Evolutionary conservation across 768 basidiomycete species (phyloP).

Genomic region (Termitomyces sp.): DNA sequence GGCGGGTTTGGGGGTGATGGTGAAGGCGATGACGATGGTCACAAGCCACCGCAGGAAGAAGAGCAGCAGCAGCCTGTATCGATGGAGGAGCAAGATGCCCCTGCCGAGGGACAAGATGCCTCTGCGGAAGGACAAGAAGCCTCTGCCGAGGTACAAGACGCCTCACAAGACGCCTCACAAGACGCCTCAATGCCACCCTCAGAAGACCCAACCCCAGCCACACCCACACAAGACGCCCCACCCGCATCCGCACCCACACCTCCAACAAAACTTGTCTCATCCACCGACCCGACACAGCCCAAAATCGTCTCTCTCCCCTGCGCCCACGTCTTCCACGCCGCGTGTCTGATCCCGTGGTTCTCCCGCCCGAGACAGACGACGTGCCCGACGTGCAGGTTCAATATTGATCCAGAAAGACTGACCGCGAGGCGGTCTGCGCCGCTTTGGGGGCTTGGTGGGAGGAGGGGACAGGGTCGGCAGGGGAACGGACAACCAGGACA

Average conservation of each 20-base stretch:
- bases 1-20: slow-evolving; percentile 24
- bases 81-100: not conserved
- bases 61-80: not conserved
- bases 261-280: not conserved
- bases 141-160: too few species aligned
- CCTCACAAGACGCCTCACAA: too few species aligned
- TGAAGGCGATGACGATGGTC: slow-evolving; percentile 9
- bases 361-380: slow-evolving; percentile 75
- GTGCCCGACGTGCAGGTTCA: slow-evolving; percentile 80
- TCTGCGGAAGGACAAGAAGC: not conserved
- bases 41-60: not conserved
- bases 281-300: slow-evolving; percentile 18
- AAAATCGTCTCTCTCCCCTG: slow-evolving; percentile 72
- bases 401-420: slow-evolving; percentile 76
- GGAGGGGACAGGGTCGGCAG: not conserved
- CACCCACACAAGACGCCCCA: not conserved
- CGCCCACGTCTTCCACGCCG: slow-evolving; percentile 77
- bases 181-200: too few species aligned
- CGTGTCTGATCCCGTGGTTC: slow-evolving; percentile 82
- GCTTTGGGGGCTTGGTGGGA: not conserved
- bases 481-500: too few species aligned
- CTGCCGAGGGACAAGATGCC: not conserved
- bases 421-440: slow-evolving; percentile 31
- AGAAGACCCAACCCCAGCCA: not conserved
- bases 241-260: slow-evolving; percentile 11